phyloP scores from a whole-genome alignment of 371 early-diverging fungal species.

The Mortierella sp. region DNA sequence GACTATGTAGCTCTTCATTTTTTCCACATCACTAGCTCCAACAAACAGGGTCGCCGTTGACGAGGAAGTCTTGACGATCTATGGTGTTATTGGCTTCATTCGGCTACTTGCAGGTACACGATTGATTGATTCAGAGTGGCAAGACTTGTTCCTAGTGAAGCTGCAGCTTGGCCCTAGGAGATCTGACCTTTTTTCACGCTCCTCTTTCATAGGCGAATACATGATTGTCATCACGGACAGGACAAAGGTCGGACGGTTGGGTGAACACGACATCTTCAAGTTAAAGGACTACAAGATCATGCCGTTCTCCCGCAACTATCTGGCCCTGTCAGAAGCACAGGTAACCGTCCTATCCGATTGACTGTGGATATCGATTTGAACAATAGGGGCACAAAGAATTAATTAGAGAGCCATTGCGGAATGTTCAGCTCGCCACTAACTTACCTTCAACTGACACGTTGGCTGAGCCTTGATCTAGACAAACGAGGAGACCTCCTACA shows the following conservation, averaged over 20 bases:
- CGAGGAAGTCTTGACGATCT: conserved; percentile 61
- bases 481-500: conserved; percentile 82
- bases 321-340: conserved; percentile 64
- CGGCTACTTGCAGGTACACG: conserved; percentile 76
- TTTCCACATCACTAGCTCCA: conserved; percentile 16
- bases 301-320: conserved; percentile 71
- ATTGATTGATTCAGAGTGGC: background rate
- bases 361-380: background rate
- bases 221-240: conserved; percentile 89
- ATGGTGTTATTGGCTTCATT: conserved; percentile 84
- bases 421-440: conserved; percentile 6
- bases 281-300: conserved; percentile 81
- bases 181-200: background rate
- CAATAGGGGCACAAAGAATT: too few relatives aligned
- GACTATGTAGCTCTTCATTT: background rate
- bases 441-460: conserved; percentile 9
- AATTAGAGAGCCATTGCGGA: background rate
- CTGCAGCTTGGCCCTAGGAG: background rate
- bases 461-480: conserved; percentile 51
- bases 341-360: conserved; percentile 31
- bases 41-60: conserved; percentile 30
- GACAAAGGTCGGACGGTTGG: conserved; percentile 74
- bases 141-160: background rate
- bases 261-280: conserved; percentile 78
- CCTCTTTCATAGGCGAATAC: conserved; percentile 74